Base-by-base conservation (phyloP, 371 early-diverging fungal species). In the Mucor mucedo region DNA sequence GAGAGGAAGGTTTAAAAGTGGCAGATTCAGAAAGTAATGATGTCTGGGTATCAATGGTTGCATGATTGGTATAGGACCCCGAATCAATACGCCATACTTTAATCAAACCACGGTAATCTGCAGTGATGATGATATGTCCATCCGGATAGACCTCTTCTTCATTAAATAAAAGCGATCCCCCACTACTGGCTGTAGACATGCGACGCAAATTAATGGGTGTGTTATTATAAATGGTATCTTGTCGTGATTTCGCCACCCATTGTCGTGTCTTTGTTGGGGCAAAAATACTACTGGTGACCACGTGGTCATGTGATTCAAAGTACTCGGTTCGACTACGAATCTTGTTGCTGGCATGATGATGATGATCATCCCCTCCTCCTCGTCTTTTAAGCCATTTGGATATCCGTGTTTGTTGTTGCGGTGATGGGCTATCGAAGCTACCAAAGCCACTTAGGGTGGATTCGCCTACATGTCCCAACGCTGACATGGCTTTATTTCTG, bases 21-120 rank as follows among this genome's bases (percentile, higher is more conserved):
- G 27, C 13, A 10, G 44, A 55, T 13, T 40, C 42, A 27, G 57
- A 29, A 14, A 32, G n/a, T 30, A 39, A 10, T 29, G 47, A 35
- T 1, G 21, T 21, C 50, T 64, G 57, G n/a, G 30, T 44, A 11
- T 52, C 45, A 29, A 33, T 6, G 6, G 48, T 8, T 28, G 3
- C 4, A 21, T 21, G 21, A 21, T 21, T 21, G 13, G 13, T 55
- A 14, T 55, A 69, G 6, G 52, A 38, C 0, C 71, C 71, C 30
- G 73, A 73, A 65, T 87, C 88, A n/a, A 84, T 74, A 30, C 87
- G 77, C 79, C 87, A 89, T 6, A 90, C 87, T 45, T 84, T 80
- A 48, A 90, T 83, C 32, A 67, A 65, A 30, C 89, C 90, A 32
- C 71, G 56, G 14, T 74, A 80, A 60, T 88, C 89, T 1, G 88